These are phyloP conservation scores for Acanthochlamys bracteata DNA, from an alignment of 106 monocot species.

Conservation along the genomic window DNA sequence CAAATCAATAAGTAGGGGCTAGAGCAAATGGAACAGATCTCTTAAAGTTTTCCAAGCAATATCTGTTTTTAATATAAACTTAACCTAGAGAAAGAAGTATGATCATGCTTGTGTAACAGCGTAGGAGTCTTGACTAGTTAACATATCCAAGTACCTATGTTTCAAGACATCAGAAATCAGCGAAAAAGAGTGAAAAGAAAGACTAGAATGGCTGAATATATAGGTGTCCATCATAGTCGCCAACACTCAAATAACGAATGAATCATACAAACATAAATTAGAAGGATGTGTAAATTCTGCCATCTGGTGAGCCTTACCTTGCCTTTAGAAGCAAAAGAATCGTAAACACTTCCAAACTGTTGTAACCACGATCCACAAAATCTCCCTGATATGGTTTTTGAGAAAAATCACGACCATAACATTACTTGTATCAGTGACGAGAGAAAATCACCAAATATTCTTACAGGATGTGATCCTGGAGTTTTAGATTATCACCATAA, in stretches of 20 bases:
- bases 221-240: neutral
- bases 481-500: constrained; percentile 36
- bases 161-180: too few relatives aligned
- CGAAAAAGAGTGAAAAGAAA: too few relatives aligned
- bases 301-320: constrained; percentile 25
- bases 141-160: too few relatives aligned
- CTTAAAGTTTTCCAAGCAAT: neutral
- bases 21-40: too few relatives aligned
- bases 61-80: too few relatives aligned
- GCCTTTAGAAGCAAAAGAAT: constrained; percentile 83
- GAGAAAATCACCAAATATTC: neutral
- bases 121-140: too few relatives aligned
- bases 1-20: too few relatives aligned
- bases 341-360: constrained; percentile 78
- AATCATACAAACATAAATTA: neutral
- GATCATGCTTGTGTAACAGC: too few relatives aligned
- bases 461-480: neutral
- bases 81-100: too few relatives aligned
- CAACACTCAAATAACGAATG: neutral
- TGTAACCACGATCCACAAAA: constrained; percentile 84
- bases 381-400: constrained; percentile 42
- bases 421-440: neutral
- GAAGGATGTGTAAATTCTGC: neutral
- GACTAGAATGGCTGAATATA: too few relatives aligned
- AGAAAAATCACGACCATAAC: constrained; percentile 5